Evolutionary conservation across 768 basidiomycete genomes (phyloP).

Genomic region (Lentinula detonsa): DNA sequence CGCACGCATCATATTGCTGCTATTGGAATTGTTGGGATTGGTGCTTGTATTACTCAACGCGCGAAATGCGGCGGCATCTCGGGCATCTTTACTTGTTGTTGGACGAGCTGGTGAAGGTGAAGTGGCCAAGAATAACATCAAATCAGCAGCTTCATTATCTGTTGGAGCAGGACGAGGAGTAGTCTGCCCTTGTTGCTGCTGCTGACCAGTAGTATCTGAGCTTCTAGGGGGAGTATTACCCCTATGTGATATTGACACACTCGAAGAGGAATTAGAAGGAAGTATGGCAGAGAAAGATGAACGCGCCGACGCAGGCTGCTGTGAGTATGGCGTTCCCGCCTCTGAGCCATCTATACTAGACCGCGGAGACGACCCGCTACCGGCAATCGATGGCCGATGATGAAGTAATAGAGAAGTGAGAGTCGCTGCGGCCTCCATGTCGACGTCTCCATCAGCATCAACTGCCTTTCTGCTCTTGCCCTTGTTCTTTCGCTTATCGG

Average conservation of each 20-base stretch:
- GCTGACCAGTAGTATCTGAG: slow-evolving; percentile 20
- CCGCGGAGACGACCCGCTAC: slow-evolving; percentile 61
- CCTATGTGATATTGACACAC: slow-evolving; percentile 17
- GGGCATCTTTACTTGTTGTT: slow-evolving; percentile 39
- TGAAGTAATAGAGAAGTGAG: slow-evolving; percentile 67
- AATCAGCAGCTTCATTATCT: slow-evolving; percentile 80
- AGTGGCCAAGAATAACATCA: slow-evolving; percentile 81
- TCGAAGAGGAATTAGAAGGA: slow-evolving; percentile 14
- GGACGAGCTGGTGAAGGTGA: slow-evolving; percentile 76
- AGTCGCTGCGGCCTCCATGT: slow-evolving; percentile 81
- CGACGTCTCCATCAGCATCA: slow-evolving; percentile 53
- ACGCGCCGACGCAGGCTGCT: slow-evolving; percentile 61
- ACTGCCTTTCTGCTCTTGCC: slow-evolving; percentile 18
- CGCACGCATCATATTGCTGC: slow-evolving; percentile 40
- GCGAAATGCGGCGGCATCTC: slow-evolving; percentile 52
- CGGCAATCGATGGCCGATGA: slow-evolving; percentile 54
- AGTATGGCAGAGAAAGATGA: slow-evolving; percentile 31
- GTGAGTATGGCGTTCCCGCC: slow-evolving; percentile 52
- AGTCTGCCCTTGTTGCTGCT: slow-evolving; percentile 10
- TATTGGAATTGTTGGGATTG: slow-evolving; percentile 18
- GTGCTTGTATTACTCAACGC: slow-evolving; percentile 35
- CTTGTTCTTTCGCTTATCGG: slow-evolving; percentile 23
- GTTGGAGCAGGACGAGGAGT: slow-evolving; percentile 52
- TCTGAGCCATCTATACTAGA: slow-evolving; percentile 69
- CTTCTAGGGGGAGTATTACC: slow-evolving; percentile 33